A percentile compares a stretch with the other conserved stretches of the same genome.
These are phyloP conservation scores for Scheffersomyces lignicola DNA, from an alignment of 1,139 yeast species.

Conservation along the genomic window DNA sequence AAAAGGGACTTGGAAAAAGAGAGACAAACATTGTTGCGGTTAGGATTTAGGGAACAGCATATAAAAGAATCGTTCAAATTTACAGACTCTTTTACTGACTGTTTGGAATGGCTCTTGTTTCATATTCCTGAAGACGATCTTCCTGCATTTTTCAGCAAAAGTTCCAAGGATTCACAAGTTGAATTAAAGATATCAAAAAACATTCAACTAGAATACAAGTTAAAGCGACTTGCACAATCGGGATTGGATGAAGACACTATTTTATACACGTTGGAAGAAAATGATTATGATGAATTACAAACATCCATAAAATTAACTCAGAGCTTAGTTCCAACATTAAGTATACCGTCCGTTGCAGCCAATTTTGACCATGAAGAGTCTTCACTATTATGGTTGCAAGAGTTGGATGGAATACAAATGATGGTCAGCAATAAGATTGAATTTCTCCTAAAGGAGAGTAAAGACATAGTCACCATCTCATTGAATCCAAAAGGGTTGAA, in stretches of 20 bases:
- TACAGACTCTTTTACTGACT: slow-evolving; percentile 51
- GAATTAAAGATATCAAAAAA: slow-evolving; percentile 49
- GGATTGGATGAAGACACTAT: slow-evolving; percentile 74
- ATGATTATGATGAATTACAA: slow-evolving; percentile 45
- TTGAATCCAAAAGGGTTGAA: slow-evolving; percentile 28
- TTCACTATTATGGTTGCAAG: slow-evolving; percentile 67
- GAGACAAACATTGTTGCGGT: slow-evolving; percentile 25
- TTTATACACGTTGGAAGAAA: slow-evolving; percentile 43
- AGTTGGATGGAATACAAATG: slow-evolving; percentile 64
- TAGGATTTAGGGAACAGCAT: slow-evolving; percentile 74
- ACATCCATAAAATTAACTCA: slow-evolving; percentile 56
- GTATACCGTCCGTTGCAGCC: not conserved
- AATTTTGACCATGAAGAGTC: slow-evolving; percentile 15
- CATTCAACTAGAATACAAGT: slow-evolving; percentile 36
- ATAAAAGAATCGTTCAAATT: slow-evolving; percentile 70
- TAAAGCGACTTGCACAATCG: slow-evolving; percentile 58
- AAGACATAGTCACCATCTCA: slow-evolving; percentile 27
- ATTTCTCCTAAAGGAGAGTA: slow-evolving; percentile 20
- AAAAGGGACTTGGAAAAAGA: slow-evolving; percentile 14
- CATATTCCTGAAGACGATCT: slow-evolving; percentile 94
- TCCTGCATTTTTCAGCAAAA: slow-evolving; percentile 55
- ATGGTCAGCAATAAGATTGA: slow-evolving; percentile 40
- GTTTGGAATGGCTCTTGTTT: slow-evolving; percentile 80
- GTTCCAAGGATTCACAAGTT: slow-evolving; percentile 47
- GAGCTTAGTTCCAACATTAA: slow-evolving; percentile 23